Base-by-base conservation (phyloP, 257 asterid genomes). In the Scutellaria baicalensis region DNA sequence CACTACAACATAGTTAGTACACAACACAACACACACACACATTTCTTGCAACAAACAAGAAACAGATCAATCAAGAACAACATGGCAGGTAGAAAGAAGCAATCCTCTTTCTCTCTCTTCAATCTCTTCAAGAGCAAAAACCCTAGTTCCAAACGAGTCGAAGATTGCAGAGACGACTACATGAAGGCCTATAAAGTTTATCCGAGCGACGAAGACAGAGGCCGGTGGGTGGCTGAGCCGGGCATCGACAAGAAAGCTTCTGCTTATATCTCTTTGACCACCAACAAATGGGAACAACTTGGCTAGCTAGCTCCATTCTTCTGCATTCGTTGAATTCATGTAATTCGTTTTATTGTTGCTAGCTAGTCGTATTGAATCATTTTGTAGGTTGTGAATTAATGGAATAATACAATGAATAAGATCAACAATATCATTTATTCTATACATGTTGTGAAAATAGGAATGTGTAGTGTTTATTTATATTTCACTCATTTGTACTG, bases 191-290 rank as follows among this genome's bases (percentile, higher is more conserved):
- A 83, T 72, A 91, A 87, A 62, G 85, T 85, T 11, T 91, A 91
- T 71, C 96, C 90, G 0, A 87, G 97, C 64, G 97, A 91, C 38
- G 90, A 91, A 56, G 97, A 91, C 44, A 73, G 91, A 70, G 95
- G 89, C 2, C 73, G 84, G 1, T 91, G 95, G 91, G 95, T 91
- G 31, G 96, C 96, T 1, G 93, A 91, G 60, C 97, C 97, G 1
- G 83, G 88, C 1, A 89, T 91, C 35, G 93, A 91, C 64, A 73
- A 71, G 75, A 84, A 79, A 64, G 96, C 93, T 21, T 68, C 90
- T 8, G 86, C 82, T 31, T 91, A 80, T 70, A 85, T 91, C 54
- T 18, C 85, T 51, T 38, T 49, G 2, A 84, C 76, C 8, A 89
- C 92, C 1, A 77, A 84, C 18, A 82, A 50, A 69, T 84, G 93